Conservation (phyloP, 352 stramenopile genomes). For the Phytophthora hybrid region DNA sequence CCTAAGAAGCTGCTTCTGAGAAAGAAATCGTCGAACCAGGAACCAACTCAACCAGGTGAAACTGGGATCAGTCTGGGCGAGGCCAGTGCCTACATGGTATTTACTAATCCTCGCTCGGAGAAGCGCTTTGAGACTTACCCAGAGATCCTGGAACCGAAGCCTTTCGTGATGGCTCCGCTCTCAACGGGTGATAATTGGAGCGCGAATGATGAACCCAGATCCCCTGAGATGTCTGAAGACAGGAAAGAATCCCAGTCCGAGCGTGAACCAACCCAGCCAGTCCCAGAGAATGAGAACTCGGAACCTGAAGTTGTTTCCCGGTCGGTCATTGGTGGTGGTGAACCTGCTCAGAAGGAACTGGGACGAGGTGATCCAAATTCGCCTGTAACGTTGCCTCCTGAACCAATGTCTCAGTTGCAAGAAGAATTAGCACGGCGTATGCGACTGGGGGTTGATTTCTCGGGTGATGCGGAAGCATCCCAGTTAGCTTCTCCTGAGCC, state of each 20-base stretch:
- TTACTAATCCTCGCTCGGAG: not conserved
- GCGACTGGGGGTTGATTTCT: too few species aligned
- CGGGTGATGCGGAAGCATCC: not conserved
- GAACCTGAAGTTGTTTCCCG: too few species aligned
- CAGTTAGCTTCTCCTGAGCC: not conserved
- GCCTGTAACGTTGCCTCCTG: too few species aligned
- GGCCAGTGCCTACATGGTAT: not conserved
- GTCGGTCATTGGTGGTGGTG: too few species aligned
- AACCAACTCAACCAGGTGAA: not conserved
- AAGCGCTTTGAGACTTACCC: not conserved
- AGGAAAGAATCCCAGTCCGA: not conserved
- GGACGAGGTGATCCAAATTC: too few species aligned
- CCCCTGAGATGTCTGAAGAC: not conserved
- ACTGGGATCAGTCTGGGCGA: not conserved
- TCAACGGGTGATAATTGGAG: not conserved
- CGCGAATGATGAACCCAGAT: not conserved
- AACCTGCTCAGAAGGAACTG: too few species aligned
- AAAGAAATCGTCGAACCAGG: not conserved
- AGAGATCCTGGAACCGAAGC: not conserved
- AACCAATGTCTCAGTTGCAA: too few species aligned
- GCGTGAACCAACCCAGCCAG: too few species aligned
- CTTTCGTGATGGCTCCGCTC: not conserved
- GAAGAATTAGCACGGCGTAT: not conserved
- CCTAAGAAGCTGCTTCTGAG: not conserved
- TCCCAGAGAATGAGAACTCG: too few species aligned